phyloP scores from a whole-genome alignment of 306 rosid genomes.

The Sindora glabra region DNA sequence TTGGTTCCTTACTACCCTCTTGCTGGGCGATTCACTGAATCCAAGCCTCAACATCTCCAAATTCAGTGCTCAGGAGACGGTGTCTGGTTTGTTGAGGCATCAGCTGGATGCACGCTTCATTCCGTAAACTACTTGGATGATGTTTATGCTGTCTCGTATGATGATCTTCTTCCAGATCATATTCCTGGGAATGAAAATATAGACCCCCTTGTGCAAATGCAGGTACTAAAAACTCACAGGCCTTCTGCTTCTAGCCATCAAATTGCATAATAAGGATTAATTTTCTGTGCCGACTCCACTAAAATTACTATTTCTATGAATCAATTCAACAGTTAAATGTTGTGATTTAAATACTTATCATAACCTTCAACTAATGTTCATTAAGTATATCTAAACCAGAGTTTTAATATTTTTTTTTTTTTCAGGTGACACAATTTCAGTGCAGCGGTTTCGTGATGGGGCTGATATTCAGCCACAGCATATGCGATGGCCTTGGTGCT shows the following conservation, averaged over 20 bases:
- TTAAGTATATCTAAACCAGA: no score
- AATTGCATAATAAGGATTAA: no score
- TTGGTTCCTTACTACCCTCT: conserved; percentile 74
- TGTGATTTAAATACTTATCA: no score
- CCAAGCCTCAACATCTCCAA: conserved; percentile 19
- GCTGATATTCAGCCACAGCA: conserved; percentile 56
- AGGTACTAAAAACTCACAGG: conserved; percentile 28
- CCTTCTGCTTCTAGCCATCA: neutral
- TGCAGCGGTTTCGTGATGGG: conserved; percentile 82
- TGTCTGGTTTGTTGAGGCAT: conserved; percentile 57
- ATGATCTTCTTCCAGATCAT: conserved; percentile 45
- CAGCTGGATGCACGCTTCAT: conserved; percentile 30
- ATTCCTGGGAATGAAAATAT: conserved; percentile 16
- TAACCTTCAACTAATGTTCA: no score
- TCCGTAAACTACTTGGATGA: conserved; percentile 44
- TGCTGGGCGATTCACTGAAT: conserved; percentile 43
- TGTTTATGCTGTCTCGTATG: conserved; percentile 26
- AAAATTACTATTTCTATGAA: no score
- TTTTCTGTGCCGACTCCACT: no score
- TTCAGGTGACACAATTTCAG: conserved; percentile 61
- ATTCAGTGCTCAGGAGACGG: conserved; percentile 58
- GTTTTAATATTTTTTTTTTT: no score
- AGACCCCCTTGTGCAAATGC: conserved; percentile 60
- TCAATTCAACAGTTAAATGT: no score
- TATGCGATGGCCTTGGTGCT: conserved; percentile 83